A percentile compares a stretch with the other conserved stretches of the same genome.
Conservation (phyloP, 208 protist genomes). For the Leishmania amazonensis region DNA sequence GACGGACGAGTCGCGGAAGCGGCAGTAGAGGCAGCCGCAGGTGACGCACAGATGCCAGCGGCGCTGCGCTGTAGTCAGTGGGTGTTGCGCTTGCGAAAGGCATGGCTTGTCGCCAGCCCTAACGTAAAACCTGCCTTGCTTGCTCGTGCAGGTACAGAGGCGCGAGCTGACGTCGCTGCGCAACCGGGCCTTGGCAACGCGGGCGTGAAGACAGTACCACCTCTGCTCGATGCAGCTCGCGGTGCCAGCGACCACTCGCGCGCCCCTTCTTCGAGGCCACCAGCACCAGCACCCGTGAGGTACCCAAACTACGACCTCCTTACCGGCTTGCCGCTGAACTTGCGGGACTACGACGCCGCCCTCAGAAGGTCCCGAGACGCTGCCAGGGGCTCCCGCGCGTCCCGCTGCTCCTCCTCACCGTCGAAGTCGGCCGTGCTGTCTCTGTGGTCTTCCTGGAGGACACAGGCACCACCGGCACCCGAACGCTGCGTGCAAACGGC, state of each 20-base stretch:
- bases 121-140: background rate
- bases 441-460: background rate
- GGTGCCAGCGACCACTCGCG: background rate
- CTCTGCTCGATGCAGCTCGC: background rate
- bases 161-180: background rate
- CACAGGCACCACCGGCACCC: background rate
- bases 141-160: background rate
- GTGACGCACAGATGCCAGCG: background rate
- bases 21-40: background rate
- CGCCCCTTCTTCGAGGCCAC: background rate
- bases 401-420: background rate
- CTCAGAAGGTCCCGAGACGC: background rate
- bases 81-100: slow-evolving; percentile 25
- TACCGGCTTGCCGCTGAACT: slow-evolving; percentile 16
- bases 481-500: background rate
- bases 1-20: background rate
- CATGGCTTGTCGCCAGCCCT: slow-evolving; percentile 22
- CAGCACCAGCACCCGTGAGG: background rate
- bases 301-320: slow-evolving; percentile 22
- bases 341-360: slow-evolving; percentile 1
- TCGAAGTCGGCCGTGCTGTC: background rate
- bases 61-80: background rate
- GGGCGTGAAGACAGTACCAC: background rate
- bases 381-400: background rate
- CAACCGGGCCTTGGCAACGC: background rate